A percentile compares a stretch with the other conserved stretches of the same genome.
These are phyloP conservation scores for Oleoguttula mirabilis DNA, from an alignment of 495 filamentous ascomycete genomes.

Conservation along the genomic window DNA sequence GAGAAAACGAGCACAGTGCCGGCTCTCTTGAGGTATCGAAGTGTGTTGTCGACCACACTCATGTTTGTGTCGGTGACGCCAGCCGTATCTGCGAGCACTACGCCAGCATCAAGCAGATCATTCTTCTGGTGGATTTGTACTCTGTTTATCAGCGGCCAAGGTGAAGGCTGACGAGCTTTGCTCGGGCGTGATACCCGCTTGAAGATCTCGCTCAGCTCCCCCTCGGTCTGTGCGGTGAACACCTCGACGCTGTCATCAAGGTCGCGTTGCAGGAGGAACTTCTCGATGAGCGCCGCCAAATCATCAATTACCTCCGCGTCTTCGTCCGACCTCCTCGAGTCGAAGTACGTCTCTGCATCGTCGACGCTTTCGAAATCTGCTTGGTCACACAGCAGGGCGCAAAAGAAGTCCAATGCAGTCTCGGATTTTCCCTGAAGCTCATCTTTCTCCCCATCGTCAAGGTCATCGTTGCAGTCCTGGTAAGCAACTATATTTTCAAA, in stretches of 20 bases:
- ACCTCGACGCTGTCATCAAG: background rate
- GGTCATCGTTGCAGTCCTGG: background rate
- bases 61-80: conserved; percentile 5
- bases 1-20: conserved; percentile 4
- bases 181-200: background rate
- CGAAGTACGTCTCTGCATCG: background rate
- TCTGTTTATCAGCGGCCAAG: conserved; percentile 4
- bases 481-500: background rate
- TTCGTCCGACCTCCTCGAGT: background rate
- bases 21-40: background rate
- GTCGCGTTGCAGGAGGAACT: background rate
- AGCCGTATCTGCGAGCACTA: conserved; percentile 6
- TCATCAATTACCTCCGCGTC: background rate
- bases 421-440: background rate
- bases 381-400: background rate
- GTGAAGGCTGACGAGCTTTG: background rate
- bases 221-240: background rate
- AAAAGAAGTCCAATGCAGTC: conserved; percentile 3
- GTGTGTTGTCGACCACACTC: conserved; percentile 4
- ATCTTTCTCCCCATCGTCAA: background rate
- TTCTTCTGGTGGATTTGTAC: background rate
- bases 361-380: background rate
- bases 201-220: background rate
- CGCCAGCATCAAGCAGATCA: conserved; percentile 1
- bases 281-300: background rate